These are phyloP conservation scores for Celoporthe dispersa DNA, from an alignment of 2,329 filamentous ascomycete species.

Conservation along the genomic window DNA sequence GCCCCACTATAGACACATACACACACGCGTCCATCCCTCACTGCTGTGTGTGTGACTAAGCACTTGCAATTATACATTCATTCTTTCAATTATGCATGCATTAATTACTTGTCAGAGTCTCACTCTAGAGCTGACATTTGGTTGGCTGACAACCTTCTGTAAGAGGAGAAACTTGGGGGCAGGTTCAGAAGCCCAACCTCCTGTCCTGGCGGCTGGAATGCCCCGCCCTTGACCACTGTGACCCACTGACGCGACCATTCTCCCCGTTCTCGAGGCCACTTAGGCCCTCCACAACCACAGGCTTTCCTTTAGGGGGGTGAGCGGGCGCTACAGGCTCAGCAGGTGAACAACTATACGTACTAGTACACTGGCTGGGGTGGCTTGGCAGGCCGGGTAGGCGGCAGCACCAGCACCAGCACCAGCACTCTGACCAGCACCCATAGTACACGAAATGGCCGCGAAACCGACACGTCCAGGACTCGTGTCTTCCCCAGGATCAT, in stretches of 20 bases:
- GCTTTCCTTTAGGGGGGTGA: neutral
- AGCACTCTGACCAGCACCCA: neutral
- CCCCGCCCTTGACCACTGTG: neutral
- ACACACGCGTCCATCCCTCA: neutral
- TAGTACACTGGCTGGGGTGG: neutral
- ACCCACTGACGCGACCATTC: neutral
- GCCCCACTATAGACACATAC: too few species aligned
- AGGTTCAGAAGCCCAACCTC: neutral
- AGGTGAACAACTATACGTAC: neutral
- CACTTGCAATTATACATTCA: too few species aligned
- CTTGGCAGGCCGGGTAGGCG: too few species aligned
- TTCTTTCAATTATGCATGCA: neutral
- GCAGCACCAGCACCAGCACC: too few species aligned
- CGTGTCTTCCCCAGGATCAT: slow-evolving; percentile 36
- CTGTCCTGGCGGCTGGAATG: slow-evolving; percentile 7
- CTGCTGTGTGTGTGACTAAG: too few species aligned
- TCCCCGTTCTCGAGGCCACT: neutral
- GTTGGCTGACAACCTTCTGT: neutral
- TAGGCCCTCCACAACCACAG: neutral
- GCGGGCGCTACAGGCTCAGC: neutral
- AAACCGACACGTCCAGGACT: slow-evolving; percentile 29
- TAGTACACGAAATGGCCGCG: slow-evolving; percentile 27
- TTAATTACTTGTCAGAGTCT: neutral
- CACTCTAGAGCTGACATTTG: neutral
- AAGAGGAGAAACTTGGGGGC: too few species aligned